Percentiles rank a stretch among this genome's conserved stretches.
Conservation (phyloP, 2,329 filamentous ascomycete species). For the Apiospora sp. region DNA sequence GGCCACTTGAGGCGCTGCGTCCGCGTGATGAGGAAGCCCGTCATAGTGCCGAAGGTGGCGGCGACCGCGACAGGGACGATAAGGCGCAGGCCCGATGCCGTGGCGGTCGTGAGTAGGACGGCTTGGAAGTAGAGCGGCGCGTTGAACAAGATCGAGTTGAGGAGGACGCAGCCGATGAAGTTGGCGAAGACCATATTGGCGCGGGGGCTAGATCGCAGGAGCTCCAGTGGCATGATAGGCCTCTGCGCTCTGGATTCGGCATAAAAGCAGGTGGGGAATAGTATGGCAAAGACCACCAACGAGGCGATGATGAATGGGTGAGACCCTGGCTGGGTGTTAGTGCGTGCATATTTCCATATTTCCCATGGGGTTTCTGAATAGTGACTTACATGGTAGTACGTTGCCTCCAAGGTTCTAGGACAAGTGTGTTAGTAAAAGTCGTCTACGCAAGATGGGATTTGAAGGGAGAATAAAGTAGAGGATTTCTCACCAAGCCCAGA, state of each 20-base stretch:
- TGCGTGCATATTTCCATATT: not conserved
- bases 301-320: conserved; percentile 65
- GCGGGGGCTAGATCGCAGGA: conserved; percentile 59
- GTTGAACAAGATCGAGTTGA: conserved; percentile 67
- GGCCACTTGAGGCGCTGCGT: conserved; percentile 68
- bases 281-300: conserved; percentile 55
- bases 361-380: not conserved
- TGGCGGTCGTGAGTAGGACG: conserved; percentile 74
- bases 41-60: conserved; percentile 61
- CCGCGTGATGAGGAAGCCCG: conserved; percentile 69
- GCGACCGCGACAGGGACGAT: conserved; percentile 67
- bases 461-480: not conserved
- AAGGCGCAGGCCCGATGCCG: conserved; percentile 75
- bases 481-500: conserved; percentile 59
- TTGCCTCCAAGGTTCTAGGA: conserved; percentile 68
- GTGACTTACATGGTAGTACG: conserved; percentile 60
- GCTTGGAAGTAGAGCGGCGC: conserved; percentile 80
- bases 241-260: conserved; percentile 58
- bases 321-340: conserved; percentile 51
- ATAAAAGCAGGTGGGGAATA: conserved; percentile 60
- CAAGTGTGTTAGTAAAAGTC: not conserved
- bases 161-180: conserved; percentile 57
- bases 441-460: not conserved
- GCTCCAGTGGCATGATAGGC: conserved; percentile 67
- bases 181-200: conserved; percentile 66